phyloP scores from a whole-genome alignment of 2,329 filamentous ascomycete species.

The Pseudogymnoascus sp. region DNA sequence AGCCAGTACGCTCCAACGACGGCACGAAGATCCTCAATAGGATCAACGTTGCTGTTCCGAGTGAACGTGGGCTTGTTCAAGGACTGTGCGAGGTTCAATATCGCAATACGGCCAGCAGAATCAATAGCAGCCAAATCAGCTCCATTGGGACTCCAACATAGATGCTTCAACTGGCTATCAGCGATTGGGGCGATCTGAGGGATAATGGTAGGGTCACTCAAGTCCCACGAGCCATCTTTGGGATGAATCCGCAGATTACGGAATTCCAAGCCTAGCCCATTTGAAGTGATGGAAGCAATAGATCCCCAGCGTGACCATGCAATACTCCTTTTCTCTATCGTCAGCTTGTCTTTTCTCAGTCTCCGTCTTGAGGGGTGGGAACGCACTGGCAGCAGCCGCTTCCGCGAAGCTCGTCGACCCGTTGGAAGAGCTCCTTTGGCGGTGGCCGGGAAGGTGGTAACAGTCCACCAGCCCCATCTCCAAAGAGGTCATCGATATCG shows the following conservation, averaged over 20 bases:
- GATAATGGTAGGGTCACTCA: conserved; percentile 64
- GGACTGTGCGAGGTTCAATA: conserved; percentile 63
- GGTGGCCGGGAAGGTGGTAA: conserved; percentile 47
- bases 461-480: conserved; percentile 55
- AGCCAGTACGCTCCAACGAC: conserved; percentile 87
- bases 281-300: conserved; percentile 71
- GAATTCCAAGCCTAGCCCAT: conserved; percentile 64
- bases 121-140: conserved; percentile 82
- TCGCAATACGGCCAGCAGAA: conserved; percentile 65
- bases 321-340: conserved; percentile 51
- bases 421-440: conserved; percentile 61
- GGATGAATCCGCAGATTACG: conserved; percentile 64
- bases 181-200: conserved; percentile 54
- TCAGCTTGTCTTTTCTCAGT: background rate
- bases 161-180: conserved; percentile 63
- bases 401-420: conserved; percentile 68
- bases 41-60: conserved; percentile 58
- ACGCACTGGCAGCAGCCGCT: conserved; percentile 78
- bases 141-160: conserved; percentile 69
- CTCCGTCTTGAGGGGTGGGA: background rate
- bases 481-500: conserved; percentile 69
- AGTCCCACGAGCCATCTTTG: conserved; percentile 64
- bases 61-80: conserved; percentile 64
- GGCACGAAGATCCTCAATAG: conserved; percentile 65
- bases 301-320: conserved; percentile 85